phyloP scores from a whole-genome alignment of 768 basidiomycete species.

The Symmetrospora coprosmae region DNA sequence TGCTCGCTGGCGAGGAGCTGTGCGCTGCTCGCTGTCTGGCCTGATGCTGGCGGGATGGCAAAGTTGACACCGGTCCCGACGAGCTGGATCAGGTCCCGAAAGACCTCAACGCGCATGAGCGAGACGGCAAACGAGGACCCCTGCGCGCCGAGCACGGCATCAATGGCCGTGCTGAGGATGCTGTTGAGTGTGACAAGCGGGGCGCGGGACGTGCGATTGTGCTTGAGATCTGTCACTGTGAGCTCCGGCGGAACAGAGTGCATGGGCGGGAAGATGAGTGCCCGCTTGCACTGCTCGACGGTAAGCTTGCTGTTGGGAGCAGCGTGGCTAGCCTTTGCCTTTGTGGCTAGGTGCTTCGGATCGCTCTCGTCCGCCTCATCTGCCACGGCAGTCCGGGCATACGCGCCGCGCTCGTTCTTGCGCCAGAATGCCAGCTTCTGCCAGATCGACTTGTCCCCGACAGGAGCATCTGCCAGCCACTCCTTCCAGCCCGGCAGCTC shows the following conservation, averaged over 20 bases:
- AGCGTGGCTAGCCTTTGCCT: background rate
- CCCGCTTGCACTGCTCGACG: constrained; percentile 6
- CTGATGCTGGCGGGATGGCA: background rate
- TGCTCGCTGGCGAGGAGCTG: constrained; percentile 13
- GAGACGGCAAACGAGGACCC: constrained; percentile 20
- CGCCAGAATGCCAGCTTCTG: background rate
- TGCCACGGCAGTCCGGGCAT: too few relatives aligned
- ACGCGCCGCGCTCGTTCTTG: too few relatives aligned
- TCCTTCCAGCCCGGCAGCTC: constrained; percentile 22
- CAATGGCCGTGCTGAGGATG: constrained; percentile 9
- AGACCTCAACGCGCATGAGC: constrained; percentile 25
- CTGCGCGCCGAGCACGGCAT: constrained; percentile 24
- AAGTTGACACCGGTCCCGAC: background rate
- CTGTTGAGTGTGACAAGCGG: constrained; percentile 13
- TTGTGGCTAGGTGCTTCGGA: background rate
- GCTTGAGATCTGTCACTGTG: constrained; percentile 30
- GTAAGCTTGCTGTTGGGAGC: background rate
- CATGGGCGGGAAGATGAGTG: constrained; percentile 31
- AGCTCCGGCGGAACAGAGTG: constrained; percentile 25
- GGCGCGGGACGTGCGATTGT: constrained; percentile 22
- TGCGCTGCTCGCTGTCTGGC: background rate
- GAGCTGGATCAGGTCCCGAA: constrained; percentile 31
- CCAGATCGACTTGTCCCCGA: too few relatives aligned
- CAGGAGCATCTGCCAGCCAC: constrained; percentile 17
- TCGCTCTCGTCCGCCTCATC: background rate